Evolutionary conservation across 1,284 basidiomycete genomes (phyloP).

Genomic region (Pisolithus thermaeus): DNA sequence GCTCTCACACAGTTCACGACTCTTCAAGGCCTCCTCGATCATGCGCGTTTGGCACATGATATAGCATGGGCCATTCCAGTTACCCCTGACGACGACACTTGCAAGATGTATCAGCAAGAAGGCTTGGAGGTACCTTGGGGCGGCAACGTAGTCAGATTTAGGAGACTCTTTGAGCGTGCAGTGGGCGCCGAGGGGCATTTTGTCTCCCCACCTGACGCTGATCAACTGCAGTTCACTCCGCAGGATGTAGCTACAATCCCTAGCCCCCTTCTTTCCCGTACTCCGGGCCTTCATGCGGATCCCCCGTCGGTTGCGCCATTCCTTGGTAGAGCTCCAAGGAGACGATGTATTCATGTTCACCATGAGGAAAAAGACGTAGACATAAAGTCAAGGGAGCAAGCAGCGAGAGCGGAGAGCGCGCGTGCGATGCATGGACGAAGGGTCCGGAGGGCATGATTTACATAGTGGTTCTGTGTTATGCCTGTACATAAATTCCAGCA

Average conservation of each 20-base stretch:
- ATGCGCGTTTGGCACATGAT: conserved; percentile 61
- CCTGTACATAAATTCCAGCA: too few relatives aligned
- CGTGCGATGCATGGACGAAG: too few relatives aligned
- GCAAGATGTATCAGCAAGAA: conserved; percentile 48
- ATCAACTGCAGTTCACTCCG: background rate
- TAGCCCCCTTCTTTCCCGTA: conserved; percentile 46
- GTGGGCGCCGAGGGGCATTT: conserved; percentile 40
- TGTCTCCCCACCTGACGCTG: conserved; percentile 7
- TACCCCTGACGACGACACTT: conserved; percentile 34
- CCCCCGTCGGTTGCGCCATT: conserved; percentile 68
- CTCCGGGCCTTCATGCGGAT: conserved; percentile 63
- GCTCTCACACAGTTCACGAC: conserved; percentile 58
- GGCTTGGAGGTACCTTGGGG: conserved; percentile 47
- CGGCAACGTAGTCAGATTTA: conserved; percentile 40
- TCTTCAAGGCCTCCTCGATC: conserved; percentile 73
- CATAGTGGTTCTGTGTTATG: too few relatives aligned
- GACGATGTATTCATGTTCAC: conserved; percentile 51
- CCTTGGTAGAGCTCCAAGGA: conserved; percentile 52
- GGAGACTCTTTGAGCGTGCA: conserved; percentile 63
- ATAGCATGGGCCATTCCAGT: conserved; percentile 56
- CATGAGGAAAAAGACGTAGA: conserved; percentile 43
- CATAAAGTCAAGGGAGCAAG: conserved; percentile 1
- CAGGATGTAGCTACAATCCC: conserved; percentile 7
- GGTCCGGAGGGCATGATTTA: too few relatives aligned
- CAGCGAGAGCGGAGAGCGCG: too few relatives aligned